Percentiles rank a stretch among this genome's conserved stretches.
phyloP scores from a whole-genome alignment of 1,139 yeast species.

The Suhomyces bolitotheri region DNA sequence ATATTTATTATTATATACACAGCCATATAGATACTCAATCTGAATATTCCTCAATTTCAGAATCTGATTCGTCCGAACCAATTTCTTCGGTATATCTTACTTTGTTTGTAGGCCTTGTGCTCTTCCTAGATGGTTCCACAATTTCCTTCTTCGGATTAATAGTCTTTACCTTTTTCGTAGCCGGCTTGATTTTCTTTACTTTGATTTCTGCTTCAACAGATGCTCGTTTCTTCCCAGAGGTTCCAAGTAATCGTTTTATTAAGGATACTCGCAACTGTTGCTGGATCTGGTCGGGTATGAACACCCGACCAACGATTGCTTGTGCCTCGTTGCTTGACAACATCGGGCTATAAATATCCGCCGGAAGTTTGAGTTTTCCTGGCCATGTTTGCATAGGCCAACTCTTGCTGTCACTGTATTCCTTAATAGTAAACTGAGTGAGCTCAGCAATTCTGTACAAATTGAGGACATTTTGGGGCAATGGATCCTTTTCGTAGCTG shows the following conservation, averaged over 20 bases:
- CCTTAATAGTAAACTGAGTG: slow-evolving; percentile 64
- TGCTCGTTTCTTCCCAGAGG: slow-evolving; percentile 16
- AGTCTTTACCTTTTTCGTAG: not conserved
- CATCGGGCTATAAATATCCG: slow-evolving; percentile 65
- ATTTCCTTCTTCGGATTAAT: slow-evolving; percentile 6
- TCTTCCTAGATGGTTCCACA: slow-evolving; percentile 40
- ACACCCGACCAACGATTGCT: slow-evolving; percentile 45
- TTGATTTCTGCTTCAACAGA: slow-evolving; percentile 6
- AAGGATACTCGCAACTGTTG: slow-evolving; percentile 28
- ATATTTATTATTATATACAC: too few relatives aligned
- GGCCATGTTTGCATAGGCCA: slow-evolving; percentile 86
- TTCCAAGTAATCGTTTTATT: slow-evolving; percentile 24
- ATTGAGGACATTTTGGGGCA: slow-evolving; percentile 32
- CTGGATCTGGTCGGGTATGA: slow-evolving; percentile 47
- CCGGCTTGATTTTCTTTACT: slow-evolving; percentile 5
- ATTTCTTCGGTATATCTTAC: slow-evolving; percentile 42
- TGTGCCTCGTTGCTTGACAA: slow-evolving; percentile 46
- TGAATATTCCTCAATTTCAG: too few relatives aligned
- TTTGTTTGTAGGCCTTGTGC: slow-evolving; percentile 39
- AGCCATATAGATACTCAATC: too few relatives aligned
- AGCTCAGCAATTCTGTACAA: slow-evolving; percentile 73
- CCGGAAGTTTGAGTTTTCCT: slow-evolving; percentile 66
- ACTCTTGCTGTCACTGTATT: slow-evolving; percentile 53
- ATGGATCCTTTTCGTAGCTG: slow-evolving; percentile 31
- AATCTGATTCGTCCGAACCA: slow-evolving; percentile 2